A percentile compares a stretch with the other conserved stretches of the same genome.
These are phyloP conservation scores for Sclerotiophoma versabilis DNA, from an alignment of 2,329 filamentous ascomycete genomes.

Conservation along the genomic window DNA sequence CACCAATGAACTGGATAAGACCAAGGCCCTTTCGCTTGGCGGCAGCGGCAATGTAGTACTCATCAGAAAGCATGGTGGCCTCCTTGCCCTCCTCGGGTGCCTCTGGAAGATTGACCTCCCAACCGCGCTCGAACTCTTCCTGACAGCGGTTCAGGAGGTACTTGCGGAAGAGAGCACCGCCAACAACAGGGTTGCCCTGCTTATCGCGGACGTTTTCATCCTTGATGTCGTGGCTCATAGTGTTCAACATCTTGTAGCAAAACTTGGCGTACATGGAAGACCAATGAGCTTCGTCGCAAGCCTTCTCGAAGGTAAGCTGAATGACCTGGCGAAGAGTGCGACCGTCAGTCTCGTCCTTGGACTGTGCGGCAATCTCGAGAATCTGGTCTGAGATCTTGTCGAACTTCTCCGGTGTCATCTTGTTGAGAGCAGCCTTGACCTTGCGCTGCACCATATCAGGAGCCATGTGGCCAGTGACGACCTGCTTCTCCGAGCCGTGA, in stretches of 20 bases:
- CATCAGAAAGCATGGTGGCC: constrained; percentile 85
- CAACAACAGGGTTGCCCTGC: constrained; percentile 84
- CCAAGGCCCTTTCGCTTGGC: constrained; percentile 96
- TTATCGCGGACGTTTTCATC: constrained; percentile 96
- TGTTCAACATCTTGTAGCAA: constrained; percentile 95
- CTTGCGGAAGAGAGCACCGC: constrained; percentile 95
- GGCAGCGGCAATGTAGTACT: constrained; percentile 92
- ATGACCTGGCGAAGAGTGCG: constrained; percentile 97
- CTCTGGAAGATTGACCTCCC: constrained; percentile 85
- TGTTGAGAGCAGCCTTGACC: constrained; percentile 98
- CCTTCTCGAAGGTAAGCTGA: constrained; percentile 98
- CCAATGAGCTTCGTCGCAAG: constrained; percentile 98
- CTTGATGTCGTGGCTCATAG: constrained; percentile 82
- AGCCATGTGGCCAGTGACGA: constrained; percentile 65
- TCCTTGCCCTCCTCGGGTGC: constrained; percentile 84
- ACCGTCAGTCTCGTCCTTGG: constrained; percentile 92
- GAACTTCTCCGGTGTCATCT: constrained; percentile 99
- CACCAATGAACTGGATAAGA: constrained; percentile 98
- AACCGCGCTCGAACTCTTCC: constrained; percentile 97
- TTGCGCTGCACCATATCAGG: constrained; percentile 96
- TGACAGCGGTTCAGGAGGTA: constrained; percentile 98
- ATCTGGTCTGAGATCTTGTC: constrained; percentile 95
- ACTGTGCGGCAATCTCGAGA: constrained; percentile 88
- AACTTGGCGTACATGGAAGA: constrained; percentile 99
- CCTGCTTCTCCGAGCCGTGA: constrained; percentile 55